Evolutionary conservation across 2,329 filamentous ascomycete species (phyloP).

Genomic region (Talaromyces sp.): DNA sequence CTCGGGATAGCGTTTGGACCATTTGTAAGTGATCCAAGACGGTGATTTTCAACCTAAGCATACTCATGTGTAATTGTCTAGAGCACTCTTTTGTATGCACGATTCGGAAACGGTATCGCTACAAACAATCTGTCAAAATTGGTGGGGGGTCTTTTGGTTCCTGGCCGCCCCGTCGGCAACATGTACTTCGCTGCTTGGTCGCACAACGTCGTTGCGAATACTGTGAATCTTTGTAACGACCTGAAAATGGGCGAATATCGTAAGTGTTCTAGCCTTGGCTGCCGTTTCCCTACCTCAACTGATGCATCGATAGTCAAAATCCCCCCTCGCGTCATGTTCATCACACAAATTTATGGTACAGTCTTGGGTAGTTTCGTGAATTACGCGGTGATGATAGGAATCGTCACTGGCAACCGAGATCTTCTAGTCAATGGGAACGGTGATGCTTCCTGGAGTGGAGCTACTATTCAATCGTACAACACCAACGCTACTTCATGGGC

Average conservation of each 20-base stretch:
- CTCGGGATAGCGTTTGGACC: conserved; percentile 29
- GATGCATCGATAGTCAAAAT: conserved; percentile 16
- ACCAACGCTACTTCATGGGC: conserved; percentile 19
- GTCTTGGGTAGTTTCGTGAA: conserved; percentile 17
- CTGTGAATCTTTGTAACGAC: conserved; percentile 51
- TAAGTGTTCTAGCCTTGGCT: conserved; percentile 27
- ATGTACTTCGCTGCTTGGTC: conserved; percentile 60
- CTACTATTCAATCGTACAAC: conserved; percentile 16
- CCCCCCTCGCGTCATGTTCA: conserved; percentile 18
- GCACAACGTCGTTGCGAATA: conserved; percentile 53
- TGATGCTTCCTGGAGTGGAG: conserved; percentile 19
- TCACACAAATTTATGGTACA: conserved; percentile 19
- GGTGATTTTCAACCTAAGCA: background rate
- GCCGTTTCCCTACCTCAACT: background rate
- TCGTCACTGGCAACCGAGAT: conserved; percentile 11
- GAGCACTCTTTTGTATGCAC: conserved; percentile 52
- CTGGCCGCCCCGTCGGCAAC: conserved; percentile 52
- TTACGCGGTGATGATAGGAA: conserved; percentile 18
- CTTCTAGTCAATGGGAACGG: conserved; percentile 15
- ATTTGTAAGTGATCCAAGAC: conserved; percentile 20
- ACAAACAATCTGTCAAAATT: conserved; percentile 59
- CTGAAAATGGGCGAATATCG: conserved; percentile 59
- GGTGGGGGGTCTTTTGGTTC: conserved; percentile 52
- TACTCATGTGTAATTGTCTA: conserved; percentile 21
- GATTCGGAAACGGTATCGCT: conserved; percentile 56